Evolutionary conservation across 805 yeast genomes (phyloP), one percentile per base, ranked within the genome.

Genomic region (Alloascoidea africana): DNA sequence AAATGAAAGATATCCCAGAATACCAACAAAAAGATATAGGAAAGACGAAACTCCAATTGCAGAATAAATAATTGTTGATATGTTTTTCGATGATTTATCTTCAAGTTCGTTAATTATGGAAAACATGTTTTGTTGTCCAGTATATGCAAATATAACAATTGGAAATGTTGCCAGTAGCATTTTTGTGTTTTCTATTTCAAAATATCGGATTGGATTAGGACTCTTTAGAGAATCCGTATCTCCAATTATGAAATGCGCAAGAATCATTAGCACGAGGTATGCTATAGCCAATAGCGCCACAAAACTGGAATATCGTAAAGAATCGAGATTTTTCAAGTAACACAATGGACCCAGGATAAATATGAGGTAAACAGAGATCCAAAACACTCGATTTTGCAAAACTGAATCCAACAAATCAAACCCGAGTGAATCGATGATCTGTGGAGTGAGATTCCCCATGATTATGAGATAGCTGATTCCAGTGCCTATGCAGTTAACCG

Each of bases 81-180:
- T 60, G 27, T 59, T 61, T 4, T 51, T 42, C 14, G 69, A 58
- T 0, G 79, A 59, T 42, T 66, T 68, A 45, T 73, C 74, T 19
- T 55, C 57, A 17, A 87, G 67, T 58, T 89, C 97, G 49, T 87
- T 89, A 39, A 87, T 70, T 39, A 87, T 70, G 1, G 94, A 74
- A 50, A 84, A 85, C 85, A 84, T 84, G 58, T 89, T 89, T 55
- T 89, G 96, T 52, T 89, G 96, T 49, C 96, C 91, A 0, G 97
- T 89, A 57, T 76, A 89, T 0, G 96, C 95, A 63, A 89, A 87
- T 11, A 89, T 87, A 46, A 86, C 76, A 44, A 87, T 81, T n/a
- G 96, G 93, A 53, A 87, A 73, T 8, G 91, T 74, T 17, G 80
- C 66, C 14, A 87, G 64, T n/a, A 74, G 60, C 13, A 65, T 52